These are phyloP conservation scores for Debaryomyces hansenii DNA, from an alignment of 805 yeast genomes.

Conservation along the genomic window DNA sequence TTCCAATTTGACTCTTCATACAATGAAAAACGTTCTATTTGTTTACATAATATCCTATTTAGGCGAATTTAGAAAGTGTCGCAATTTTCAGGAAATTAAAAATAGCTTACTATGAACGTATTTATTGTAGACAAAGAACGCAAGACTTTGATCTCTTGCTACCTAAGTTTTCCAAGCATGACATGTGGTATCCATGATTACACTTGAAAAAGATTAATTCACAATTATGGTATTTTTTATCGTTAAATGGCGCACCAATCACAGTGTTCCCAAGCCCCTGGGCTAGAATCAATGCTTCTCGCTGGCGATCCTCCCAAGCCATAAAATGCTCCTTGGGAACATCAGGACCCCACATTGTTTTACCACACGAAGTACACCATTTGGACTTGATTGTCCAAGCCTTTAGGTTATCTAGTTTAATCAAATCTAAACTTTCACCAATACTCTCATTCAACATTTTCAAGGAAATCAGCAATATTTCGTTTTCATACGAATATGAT, in stretches of 20 bases:
- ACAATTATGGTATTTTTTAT: slow-evolving; percentile 15
- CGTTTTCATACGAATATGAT: slow-evolving; percentile 64
- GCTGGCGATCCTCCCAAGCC: slow-evolving; percentile 55
- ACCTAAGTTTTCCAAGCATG: slow-evolving; percentile 51
- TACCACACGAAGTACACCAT: slow-evolving; percentile 78
- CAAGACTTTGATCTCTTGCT: slow-evolving; percentile 18
- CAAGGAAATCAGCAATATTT: slow-evolving; percentile 51
- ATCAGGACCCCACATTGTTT: slow-evolving; percentile 67
- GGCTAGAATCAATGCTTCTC: slow-evolving; percentile 6
- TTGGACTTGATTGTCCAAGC: slow-evolving; percentile 61
- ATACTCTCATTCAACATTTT: slow-evolving; percentile 59
- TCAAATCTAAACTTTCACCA: slow-evolving; percentile 41
- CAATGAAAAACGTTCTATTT: background rate
- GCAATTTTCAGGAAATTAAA: background rate
- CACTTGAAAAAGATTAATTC: slow-evolving; percentile 60
- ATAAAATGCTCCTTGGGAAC: slow-evolving; percentile 49
- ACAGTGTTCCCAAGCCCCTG: background rate
- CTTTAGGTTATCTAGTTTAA: slow-evolving; percentile 40
- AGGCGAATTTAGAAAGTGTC: background rate
- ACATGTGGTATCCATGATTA: slow-evolving; percentile 62
- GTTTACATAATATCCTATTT: background rate
- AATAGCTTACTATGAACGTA: background rate
- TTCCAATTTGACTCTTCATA: no score
- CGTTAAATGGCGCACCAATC: slow-evolving; percentile 4
- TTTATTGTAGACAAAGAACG: slow-evolving; percentile 19